Evolutionary conservation across 2,329 filamentous ascomycete genomes (phyloP), one percentile per base, ranked within the genome.

Genomic region (Colletotrichum magnum): DNA sequence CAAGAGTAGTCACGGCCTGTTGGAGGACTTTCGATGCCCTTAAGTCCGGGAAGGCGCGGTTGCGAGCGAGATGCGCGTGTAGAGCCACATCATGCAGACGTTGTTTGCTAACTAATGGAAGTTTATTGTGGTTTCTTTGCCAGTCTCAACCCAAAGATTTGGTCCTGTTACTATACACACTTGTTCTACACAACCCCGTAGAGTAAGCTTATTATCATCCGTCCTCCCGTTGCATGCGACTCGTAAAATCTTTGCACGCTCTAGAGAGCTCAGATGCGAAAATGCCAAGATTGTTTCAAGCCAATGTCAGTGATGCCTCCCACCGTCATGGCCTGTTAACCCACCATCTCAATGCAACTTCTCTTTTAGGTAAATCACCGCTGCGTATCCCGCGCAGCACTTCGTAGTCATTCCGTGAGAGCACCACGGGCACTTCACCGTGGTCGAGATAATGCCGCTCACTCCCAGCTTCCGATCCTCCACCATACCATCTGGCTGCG

Each of bases 351-450:
- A 84, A 74, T 91, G 88, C 58, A 91, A 76, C 69, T 87, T 87
- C 77, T 93, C 90, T 74, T 88, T 88, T 73, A 93, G 80, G 70
- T 90, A 88, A 4, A 94, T 87, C 52, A 91, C 84, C 1, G 91
- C 89, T 12, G 89, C 88, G 80, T 91, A 91, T 7, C 90, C 91
- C 12, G 90, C 86, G 76, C 92, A 94, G 79, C 92, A 94, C 67
- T 80, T 82, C 15, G 86, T 90, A 72, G 84, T 90, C 91, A 94
- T 93, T 58, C 87, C 86, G 79, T 94, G 92, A 51, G 83, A 83
- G 77, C 92, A 94, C 92, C 92, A 93, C 9, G 90, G 90, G 76
- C 91, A 93, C 72, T 87, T 88, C 28, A 92, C 88, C 75, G 86
- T 88, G 72, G 89, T 90, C 9, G 85, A 88, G 52, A 90, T 84